Evolutionary conservation across 2,329 filamentous ascomycete genomes (phyloP).

Genomic region (Neonectria punicea): DNA sequence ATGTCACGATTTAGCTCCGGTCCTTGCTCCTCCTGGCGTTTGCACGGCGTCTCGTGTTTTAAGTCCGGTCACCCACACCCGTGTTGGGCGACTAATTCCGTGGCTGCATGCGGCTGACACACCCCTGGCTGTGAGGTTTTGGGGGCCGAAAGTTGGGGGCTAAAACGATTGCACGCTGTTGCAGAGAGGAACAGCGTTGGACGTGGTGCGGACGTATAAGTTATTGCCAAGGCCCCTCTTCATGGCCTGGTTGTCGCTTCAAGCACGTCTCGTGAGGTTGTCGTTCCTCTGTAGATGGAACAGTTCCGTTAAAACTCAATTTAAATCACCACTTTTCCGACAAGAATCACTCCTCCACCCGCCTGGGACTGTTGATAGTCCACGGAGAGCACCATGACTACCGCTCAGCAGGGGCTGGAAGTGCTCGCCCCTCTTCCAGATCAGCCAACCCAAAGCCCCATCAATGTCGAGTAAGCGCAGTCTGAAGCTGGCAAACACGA

Average conservation of each 20-base stretch:
- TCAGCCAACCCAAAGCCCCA: not conserved
- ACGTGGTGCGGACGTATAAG: not conserved
- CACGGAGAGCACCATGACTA: not conserved
- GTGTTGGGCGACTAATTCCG: not conserved
- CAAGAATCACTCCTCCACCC: not conserved
- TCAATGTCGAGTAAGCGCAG: constrained; percentile 13
- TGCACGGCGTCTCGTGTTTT: not conserved
- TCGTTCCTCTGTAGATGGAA: not conserved
- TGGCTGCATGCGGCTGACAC: not conserved
- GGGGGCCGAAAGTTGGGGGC: not conserved
- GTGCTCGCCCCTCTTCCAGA: not conserved
- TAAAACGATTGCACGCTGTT: not conserved
- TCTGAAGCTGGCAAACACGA: not conserved
- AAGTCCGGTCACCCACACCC: not conserved
- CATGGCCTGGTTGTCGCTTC: not conserved
- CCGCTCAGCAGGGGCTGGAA: not conserved
- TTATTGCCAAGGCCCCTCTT: not conserved
- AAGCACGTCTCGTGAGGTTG: not conserved
- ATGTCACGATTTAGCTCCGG: not conserved
- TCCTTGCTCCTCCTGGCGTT: not conserved
- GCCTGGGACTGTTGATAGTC: not conserved
- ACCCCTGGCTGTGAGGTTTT: not conserved
- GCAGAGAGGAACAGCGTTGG: not conserved
- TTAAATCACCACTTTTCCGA: not conserved
- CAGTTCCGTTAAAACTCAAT: not conserved